Conservation (phyloP, 1,284 basidiomycete genomes). For the Mycena citricolor region DNA sequence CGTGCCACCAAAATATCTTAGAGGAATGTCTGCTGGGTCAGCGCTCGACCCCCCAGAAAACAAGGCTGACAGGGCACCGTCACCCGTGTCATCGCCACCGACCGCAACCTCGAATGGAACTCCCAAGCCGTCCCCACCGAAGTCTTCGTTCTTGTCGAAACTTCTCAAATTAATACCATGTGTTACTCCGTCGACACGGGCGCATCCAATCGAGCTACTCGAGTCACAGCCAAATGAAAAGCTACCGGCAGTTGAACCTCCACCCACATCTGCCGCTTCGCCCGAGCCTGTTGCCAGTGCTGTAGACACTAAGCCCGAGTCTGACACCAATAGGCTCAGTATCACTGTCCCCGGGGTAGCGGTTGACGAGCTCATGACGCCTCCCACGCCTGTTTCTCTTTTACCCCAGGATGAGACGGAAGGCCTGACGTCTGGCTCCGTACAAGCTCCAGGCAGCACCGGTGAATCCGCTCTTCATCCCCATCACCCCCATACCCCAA, state of each 20-base stretch:
- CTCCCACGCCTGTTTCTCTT: constrained; percentile 42
- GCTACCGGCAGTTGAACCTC: constrained; percentile 6
- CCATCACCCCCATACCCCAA: constrained; percentile 44
- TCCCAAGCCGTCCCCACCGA: constrained; percentile 15
- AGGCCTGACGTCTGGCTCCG: constrained; percentile 54
- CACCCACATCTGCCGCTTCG: neutral
- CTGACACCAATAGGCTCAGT: constrained; percentile 1
- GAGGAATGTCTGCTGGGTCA: too few species aligned
- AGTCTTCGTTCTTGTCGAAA: constrained; percentile 37
- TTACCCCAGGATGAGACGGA: constrained; percentile 53
- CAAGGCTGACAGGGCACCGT: too few species aligned
- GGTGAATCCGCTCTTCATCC: constrained; percentile 31
- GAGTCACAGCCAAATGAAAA: constrained; percentile 43
- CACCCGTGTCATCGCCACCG: too few species aligned
- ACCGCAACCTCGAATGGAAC: constrained; percentile 9
- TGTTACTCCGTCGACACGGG: constrained; percentile 31
- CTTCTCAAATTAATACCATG: constrained; percentile 39
- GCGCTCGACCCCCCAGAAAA: constrained; percentile 1
- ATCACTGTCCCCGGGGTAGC: constrained; percentile 16
- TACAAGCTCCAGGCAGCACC: constrained; percentile 56
- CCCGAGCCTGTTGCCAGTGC: constrained; percentile 36
- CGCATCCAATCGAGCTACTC: constrained; percentile 35
- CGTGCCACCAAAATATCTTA: too few species aligned
- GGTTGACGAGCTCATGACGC: constrained; percentile 33
- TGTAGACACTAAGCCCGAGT: neutral